phyloP scores from a whole-genome alignment of 192 early-diverging fungal species.

The Spizellomyces sp. region DNA sequence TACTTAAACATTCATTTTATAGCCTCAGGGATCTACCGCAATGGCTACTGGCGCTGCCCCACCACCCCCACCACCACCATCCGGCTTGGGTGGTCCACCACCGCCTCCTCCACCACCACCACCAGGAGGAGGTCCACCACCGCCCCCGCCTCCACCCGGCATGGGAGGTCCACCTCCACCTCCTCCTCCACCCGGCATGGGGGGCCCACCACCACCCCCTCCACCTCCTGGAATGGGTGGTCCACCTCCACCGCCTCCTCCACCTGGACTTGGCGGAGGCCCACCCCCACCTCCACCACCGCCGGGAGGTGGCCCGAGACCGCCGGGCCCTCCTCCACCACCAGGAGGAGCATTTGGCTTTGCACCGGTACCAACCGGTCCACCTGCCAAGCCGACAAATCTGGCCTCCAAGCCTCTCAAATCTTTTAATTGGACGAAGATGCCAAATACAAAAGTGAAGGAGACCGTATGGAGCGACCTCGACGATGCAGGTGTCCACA shows the following conservation, averaged over 20 bases:
- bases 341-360: neutral
- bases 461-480: conserved; percentile 51
- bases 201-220: conserved; percentile 41
- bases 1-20: too few relatives aligned
- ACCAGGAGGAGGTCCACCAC: conserved; percentile 24
- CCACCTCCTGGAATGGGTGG: conserved; percentile 38
- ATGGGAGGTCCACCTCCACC: conserved; percentile 27
- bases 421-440: conserved; percentile 60
- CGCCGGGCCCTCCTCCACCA: conserved; percentile 41
- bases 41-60: neutral
- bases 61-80: conserved; percentile 31
- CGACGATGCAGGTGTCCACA: conserved; percentile 49
- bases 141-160: conserved; percentile 36
- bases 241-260: conserved; percentile 42
- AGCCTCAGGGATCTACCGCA: neutral
- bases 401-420: conserved; percentile 54
- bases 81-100: conserved; percentile 17
- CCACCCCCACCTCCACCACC: conserved; percentile 38
- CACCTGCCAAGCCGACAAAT: conserved; percentile 45
- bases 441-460: conserved; percentile 47
- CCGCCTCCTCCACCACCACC: conserved; percentile 45
- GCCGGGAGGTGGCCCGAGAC: conserved; percentile 33
- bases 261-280: conserved; percentile 15
- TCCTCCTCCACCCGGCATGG: conserved; percentile 30
- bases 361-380: conserved; percentile 9